Percentiles rank a stretch among this genome's conserved stretches.
These are phyloP conservation scores for Morella rubra DNA, from an alignment of 306 rosid species.

Conservation along the genomic window DNA sequence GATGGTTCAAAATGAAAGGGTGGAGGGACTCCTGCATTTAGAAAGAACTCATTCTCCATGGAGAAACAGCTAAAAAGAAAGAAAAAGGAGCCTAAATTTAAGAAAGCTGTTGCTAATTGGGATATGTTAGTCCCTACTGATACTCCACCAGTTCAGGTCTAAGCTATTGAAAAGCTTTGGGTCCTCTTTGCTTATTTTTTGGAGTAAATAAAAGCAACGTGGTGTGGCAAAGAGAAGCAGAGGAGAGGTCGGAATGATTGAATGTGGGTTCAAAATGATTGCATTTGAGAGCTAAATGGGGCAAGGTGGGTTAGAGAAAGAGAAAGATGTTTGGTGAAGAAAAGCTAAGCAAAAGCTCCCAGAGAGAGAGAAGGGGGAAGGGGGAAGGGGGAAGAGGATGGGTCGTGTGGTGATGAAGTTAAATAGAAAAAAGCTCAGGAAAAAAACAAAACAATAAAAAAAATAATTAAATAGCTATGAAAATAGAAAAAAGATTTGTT, in stretches of 20 bases:
- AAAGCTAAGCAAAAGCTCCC: conserved; percentile 6
- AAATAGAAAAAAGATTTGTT: conserved; percentile 11
- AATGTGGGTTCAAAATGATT: conserved; percentile 26
- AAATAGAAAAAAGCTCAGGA: conserved; percentile 44
- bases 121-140: neutral
- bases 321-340: conserved; percentile 26
- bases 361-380: neutral
- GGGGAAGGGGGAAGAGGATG: conserved; percentile 34
- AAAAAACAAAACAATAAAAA: neutral
- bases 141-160: neutral
- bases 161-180: neutral
- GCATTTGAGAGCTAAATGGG: neutral
- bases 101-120: neutral
- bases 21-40: conserved; percentile 45
- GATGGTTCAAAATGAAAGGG: conserved; percentile 44
- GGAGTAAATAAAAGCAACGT: neutral
- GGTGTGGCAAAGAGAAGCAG: conserved; percentile 24
- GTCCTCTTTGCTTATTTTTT: neutral
- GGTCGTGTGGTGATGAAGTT: conserved; percentile 35
- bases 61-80: neutral
- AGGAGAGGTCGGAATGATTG: neutral
- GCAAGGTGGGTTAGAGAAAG: conserved; percentile 19
- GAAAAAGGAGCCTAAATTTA: conserved; percentile 20
- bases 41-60: conserved; percentile 61
- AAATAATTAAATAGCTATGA: neutral